Percentiles rank a stretch among this genome's conserved stretches.
phyloP scores from a whole-genome alignment of 106 monocot genomes.

The Agapanthus africanus region DNA sequence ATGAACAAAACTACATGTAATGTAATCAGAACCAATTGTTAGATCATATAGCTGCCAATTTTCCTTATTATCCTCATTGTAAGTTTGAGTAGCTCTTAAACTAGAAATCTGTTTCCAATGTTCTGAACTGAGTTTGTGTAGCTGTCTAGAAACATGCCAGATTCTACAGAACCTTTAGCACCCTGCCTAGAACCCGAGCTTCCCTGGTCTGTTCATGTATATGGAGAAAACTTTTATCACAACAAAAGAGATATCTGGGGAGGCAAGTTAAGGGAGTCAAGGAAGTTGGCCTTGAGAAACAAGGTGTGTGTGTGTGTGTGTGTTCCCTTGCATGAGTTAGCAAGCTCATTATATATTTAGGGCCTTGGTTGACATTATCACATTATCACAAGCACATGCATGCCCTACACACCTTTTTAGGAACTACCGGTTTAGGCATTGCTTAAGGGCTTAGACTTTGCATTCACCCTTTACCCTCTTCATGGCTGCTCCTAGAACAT shows the following conservation, averaged over 20 bases:
- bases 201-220: neutral
- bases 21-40: neutral
- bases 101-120: neutral
- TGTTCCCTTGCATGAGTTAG: too few relatives aligned
- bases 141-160: neutral
- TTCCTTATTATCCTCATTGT: neutral
- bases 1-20: neutral
- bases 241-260: neutral
- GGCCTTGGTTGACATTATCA: too few relatives aligned
- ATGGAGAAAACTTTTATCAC: neutral
- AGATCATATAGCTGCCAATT: neutral
- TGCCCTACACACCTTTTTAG: too few relatives aligned
- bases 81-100: neutral
- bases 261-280: neutral
- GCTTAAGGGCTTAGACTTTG: too few relatives aligned
- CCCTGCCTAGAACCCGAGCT: conserved; percentile 3
- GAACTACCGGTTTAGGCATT: too few relatives aligned
- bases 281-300: too few relatives aligned
- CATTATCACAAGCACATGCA: too few relatives aligned
- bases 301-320: too few relatives aligned
- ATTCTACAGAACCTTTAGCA: neutral
- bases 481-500: too few relatives aligned
- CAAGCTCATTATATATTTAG: too few relatives aligned
- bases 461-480: too few relatives aligned
- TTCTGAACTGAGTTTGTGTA: neutral